Conservation (phyloP, 257 asterid genomes). For the Fraxinus quadrangulata region DNA sequence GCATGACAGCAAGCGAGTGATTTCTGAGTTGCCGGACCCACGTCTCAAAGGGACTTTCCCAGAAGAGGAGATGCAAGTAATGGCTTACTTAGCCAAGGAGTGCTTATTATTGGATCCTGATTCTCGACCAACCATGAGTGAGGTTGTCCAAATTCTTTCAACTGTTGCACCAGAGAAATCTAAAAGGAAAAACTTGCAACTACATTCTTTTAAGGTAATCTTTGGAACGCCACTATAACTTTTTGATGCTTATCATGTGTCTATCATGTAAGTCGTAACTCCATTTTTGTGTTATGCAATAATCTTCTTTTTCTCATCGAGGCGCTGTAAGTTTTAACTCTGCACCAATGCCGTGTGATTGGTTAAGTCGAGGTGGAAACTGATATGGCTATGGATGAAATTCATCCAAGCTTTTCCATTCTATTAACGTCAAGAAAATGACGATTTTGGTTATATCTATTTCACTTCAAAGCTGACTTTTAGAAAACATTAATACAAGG, state of each 20-base stretch:
- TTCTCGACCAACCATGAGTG: conserved; percentile 89
- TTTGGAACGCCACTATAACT: neutral
- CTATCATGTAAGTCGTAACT: neutral
- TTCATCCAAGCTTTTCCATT: neutral
- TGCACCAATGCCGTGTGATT: neutral
- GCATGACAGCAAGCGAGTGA: conserved; percentile 76
- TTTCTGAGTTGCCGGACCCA: conserved; percentile 83
- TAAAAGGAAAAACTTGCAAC: conserved; percentile 57
- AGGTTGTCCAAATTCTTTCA: conserved; percentile 90
- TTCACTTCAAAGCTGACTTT: neutral
- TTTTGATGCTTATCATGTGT: neutral
- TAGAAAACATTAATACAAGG: neutral
- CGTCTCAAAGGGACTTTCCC: conserved; percentile 57
- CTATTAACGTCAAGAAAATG: neutral
- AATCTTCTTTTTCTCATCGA: neutral
- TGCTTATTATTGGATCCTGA: conserved; percentile 91
- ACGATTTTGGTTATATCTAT: neutral
- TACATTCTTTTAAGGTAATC: conserved; percentile 48
- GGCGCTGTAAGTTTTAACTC: neutral
- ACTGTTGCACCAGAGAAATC: conserved; percentile 79
- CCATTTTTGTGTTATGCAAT: neutral
- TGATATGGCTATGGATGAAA: neutral
- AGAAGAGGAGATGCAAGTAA: conserved; percentile 91
- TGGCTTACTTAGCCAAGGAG: conserved; percentile 95
- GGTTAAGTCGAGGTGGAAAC: neutral